Percentiles rank a stretch among this genome's conserved stretches.
Conservation (phyloP, 441 rosid species). For the Adansonia madagascariensis region DNA sequence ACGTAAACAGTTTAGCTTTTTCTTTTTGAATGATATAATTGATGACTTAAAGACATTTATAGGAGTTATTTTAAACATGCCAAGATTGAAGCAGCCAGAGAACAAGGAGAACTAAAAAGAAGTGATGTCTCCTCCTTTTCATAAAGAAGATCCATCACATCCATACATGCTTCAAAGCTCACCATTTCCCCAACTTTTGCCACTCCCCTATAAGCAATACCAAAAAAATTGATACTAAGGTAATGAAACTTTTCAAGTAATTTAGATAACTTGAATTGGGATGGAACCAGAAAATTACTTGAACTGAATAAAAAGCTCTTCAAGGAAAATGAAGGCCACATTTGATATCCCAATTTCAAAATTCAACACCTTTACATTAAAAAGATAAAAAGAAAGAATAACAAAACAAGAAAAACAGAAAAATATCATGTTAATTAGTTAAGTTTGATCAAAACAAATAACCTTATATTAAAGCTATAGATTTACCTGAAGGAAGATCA, state of each 20-base stretch:
- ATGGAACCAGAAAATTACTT: constrained; percentile 41
- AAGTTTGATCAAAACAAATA: constrained; percentile 12
- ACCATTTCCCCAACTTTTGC: constrained; percentile 70
- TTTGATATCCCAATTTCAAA: constrained; percentile 72
- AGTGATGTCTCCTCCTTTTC: constrained; percentile 67
- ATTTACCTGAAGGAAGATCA: constrained; percentile 70
- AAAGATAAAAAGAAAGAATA: neutral
- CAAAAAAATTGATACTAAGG: neutral
- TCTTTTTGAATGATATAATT: constrained; percentile 14
- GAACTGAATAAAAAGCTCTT: constrained; percentile 62
- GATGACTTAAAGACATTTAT: constrained; percentile 15
- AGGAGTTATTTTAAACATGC: constrained; percentile 37
- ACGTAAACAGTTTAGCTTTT: neutral
- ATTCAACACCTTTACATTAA: constrained; percentile 52
- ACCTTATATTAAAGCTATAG: constrained; percentile 24
- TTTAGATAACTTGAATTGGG: constrained; percentile 12
- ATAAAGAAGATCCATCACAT: constrained; percentile 86
- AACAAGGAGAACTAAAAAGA: constrained; percentile 53
- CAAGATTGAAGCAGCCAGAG: constrained; percentile 78
- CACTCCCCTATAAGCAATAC: constrained; percentile 51
- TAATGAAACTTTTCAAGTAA: neutral
- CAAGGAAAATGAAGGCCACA: constrained; percentile 56
- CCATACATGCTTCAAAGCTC: constrained; percentile 76
- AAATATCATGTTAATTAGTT: constrained; percentile 22
- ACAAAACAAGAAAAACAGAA: constrained; percentile 3